Conservation (phyloP, 169 alveolate species). For the Cryptosporidium sp. region DNA sequence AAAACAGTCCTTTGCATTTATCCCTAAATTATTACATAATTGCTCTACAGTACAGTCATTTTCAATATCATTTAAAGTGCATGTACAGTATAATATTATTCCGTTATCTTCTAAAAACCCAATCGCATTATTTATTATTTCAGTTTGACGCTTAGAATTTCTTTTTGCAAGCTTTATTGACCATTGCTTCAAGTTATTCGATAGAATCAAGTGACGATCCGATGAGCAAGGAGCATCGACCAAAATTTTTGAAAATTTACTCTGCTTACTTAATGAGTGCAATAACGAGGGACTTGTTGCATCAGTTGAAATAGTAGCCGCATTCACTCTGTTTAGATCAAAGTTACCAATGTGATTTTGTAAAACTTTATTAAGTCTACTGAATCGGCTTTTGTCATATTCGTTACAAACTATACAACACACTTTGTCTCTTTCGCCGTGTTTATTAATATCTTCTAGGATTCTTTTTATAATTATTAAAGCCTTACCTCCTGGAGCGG, state of each 20-base stretch:
- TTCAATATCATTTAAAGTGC: slow-evolving; percentile 83
- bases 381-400: slow-evolving; percentile 74
- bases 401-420: slow-evolving; percentile 81
- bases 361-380: slow-evolving; percentile 78
- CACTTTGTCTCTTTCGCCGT: slow-evolving; percentile 68
- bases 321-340: slow-evolving; percentile 23
- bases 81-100: slow-evolving; percentile 81
- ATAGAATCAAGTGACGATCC: slow-evolving; percentile 78
- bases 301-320: slow-evolving; percentile 21
- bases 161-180: slow-evolving; percentile 79
- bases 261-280: background rate
- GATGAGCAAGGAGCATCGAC: slow-evolving; percentile 86
- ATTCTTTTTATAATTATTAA: slow-evolving; percentile 80
- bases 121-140: slow-evolving; percentile 77
- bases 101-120: slow-evolving; percentile 80
- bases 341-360: slow-evolving; percentile 32
- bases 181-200: slow-evolving; percentile 61
- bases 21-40: slow-evolving; percentile 4
- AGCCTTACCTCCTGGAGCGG: slow-evolving; percentile 90
- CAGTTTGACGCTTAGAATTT: slow-evolving; percentile 80
- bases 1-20: slow-evolving; percentile 14
- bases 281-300: slow-evolving; percentile 10
- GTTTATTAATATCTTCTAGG: slow-evolving; percentile 43
- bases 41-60: slow-evolving; percentile 77
- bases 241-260: slow-evolving; percentile 71